Conservation (phyloP, 139 green algal species). For the Medakamo hakoo region DNA sequence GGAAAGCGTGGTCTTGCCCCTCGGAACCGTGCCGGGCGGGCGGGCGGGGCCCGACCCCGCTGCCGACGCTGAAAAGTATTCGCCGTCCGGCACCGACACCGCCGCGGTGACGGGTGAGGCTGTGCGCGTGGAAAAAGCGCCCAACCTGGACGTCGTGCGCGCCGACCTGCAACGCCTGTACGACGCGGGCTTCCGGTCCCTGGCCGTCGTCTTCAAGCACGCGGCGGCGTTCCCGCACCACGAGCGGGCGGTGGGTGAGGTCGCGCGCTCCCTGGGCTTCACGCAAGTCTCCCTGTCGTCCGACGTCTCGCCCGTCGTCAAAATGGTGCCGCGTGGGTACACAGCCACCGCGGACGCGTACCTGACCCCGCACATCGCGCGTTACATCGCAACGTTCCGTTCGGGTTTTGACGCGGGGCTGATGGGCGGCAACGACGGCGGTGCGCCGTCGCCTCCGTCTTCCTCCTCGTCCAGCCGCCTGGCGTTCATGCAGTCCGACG, state of each 20-base stretch:
- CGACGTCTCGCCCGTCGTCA: constrained; percentile 87
- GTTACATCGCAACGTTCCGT: constrained; percentile 59
- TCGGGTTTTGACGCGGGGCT: constrained; percentile 70
- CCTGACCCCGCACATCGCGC: constrained; percentile 76
- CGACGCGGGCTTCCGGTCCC: constrained; percentile 50
- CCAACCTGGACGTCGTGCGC: constrained; percentile 39
- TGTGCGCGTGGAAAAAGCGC: constrained; percentile 38
- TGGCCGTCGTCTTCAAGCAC: constrained; percentile 91
- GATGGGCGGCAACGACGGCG: no score
- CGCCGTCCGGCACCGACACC: constrained; percentile 1
- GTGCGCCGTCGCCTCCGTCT: no score
- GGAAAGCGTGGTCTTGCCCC: constrained; percentile 64
- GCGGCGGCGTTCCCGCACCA: constrained; percentile 77
- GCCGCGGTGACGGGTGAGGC: constrained; percentile 54
- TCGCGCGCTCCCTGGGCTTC: constrained; percentile 62
- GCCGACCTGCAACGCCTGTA: constrained; percentile 26
- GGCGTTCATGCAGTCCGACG: constrained; percentile 83
- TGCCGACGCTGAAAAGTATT: constrained; percentile 1
- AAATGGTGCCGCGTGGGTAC: constrained; percentile 91
- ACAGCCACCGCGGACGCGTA: constrained; percentile 92
- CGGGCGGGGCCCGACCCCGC: constrained; percentile 5
- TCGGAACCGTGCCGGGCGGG: constrained; percentile 27
- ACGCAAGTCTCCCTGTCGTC: constrained; percentile 61
- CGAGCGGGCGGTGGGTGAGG: constrained; percentile 49
- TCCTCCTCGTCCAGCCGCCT: constrained; percentile 21